Evolutionary conservation across 306 rosid genomes (phyloP).

Genomic region (Clitoria ternatea): DNA sequence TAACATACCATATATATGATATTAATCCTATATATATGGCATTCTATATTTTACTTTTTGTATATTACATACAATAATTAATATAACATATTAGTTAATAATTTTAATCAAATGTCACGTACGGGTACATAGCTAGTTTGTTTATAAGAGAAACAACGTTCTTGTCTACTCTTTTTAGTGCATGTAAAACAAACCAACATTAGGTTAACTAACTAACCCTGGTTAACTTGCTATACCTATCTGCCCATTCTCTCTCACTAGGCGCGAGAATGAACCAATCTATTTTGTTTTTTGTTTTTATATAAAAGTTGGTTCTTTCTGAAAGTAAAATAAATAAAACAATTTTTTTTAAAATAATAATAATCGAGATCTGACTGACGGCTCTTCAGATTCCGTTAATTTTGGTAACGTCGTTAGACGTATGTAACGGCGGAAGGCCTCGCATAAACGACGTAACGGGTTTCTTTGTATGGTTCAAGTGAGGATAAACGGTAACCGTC

Average conservation of each 20-base stretch:
- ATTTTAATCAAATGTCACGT: no score
- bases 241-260: no score
- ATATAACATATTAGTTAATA: no score
- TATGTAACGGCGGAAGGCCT: background rate
- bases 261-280: constrained; percentile 23
- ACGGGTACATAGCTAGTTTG: no score
- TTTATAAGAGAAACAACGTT: background rate
- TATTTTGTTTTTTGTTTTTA: no score
- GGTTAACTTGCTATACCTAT: background rate
- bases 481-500: constrained; percentile 27
- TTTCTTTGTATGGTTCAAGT: constrained; percentile 30
- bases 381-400: constrained; percentile 45
- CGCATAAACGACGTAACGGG: constrained; percentile 33
- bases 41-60: no score
- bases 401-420: constrained; percentile 18
- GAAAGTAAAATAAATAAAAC: background rate
- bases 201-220: constrained; percentile 32
- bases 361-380: constrained; percentile 32
- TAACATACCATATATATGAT: no score
- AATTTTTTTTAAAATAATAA: background rate
- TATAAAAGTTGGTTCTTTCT: no score
- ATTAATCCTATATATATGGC: no score
- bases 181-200: constrained; percentile 8
- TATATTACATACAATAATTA: no score
- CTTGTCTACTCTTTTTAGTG: no score